Base-by-base conservation (phyloP, 192 early-diverging fungal species). In the Backusella morwellensis region DNA sequence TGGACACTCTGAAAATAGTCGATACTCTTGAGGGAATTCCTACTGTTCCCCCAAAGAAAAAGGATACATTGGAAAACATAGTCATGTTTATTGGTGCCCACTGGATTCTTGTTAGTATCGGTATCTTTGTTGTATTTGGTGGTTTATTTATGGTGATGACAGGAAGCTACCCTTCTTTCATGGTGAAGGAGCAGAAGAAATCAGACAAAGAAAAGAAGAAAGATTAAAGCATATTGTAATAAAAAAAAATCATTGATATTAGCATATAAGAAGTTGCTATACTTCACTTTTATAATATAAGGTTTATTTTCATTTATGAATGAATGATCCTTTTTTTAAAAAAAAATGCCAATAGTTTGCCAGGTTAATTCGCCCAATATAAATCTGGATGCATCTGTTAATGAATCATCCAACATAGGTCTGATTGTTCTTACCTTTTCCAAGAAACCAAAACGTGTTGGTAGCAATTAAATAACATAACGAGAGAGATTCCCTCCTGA, bases 361-460 rank as follows among this genome's bases (percentile, higher is more conserved):
- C 26, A 26, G 29, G 1, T 29, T 29, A 29, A 29, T 29, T 29
- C 29, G 1, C 29, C 29, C 29, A 29, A 29, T 29, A 1, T 29
- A 29, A 29, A 29, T 29, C 29, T 29, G 29, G 1, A 29, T 29
- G 29, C 29, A 86, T 77, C 23, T 80, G 19, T 50, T 85, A 86
- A 71, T 86, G 29, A 29, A 29, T 29, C 29, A 29, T 29, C 29
- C 29, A 29, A 29, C 29, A 1, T 29, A 29, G 29, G 29, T 29
- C 1, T 29, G 29, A 29, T 29, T 29, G 29, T 29, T 29, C 29
- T 29, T 29, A 29, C 29, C 29, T 29, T 29, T 14, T 4, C 29
- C n/a, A n/a, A n/a, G n/a, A n/a, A n/a, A n/a, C n/a, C n/a, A n/a
- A n/a, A n/a, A n/a, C n/a, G n/a, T n/a, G n/a, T n/a, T n/a, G n/a